Conservation (phyloP, 2,329 filamentous ascomycete genomes). For the Coniosporium tulheliwenetii region DNA sequence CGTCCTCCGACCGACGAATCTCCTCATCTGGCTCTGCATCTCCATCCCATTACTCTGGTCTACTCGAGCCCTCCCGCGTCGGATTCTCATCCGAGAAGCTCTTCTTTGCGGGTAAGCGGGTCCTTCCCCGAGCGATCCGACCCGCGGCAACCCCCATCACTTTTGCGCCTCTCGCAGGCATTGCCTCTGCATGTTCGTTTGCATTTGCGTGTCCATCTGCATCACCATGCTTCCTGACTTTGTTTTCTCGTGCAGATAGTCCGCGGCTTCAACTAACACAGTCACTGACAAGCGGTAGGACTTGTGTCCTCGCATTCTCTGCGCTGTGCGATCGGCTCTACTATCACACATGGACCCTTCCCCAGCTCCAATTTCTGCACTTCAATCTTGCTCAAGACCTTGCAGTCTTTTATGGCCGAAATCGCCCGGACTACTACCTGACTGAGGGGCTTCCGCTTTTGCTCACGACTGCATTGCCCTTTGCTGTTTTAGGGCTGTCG, state of each 20-base stretch:
- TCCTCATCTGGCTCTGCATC: constrained; percentile 67
- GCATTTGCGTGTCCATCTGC: no score
- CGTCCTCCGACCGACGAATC: constrained; percentile 77
- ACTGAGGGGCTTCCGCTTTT: constrained; percentile 80
- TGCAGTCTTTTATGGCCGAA: constrained; percentile 82
- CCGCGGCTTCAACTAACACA: background rate
- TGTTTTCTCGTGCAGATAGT: background rate
- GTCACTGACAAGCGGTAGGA: background rate
- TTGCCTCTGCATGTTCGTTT: no score
- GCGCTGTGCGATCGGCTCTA: constrained; percentile 57
- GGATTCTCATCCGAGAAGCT: constrained; percentile 46
- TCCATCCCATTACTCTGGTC: constrained; percentile 35
- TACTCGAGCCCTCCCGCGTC: constrained; percentile 26
- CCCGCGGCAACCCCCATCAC: no score
- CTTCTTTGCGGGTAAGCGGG: constrained; percentile 38
- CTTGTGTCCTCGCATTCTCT: constrained; percentile 39
- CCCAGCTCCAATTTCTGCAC: constrained; percentile 71
- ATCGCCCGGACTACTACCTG: constrained; percentile 85
- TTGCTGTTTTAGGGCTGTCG: constrained; percentile 51
- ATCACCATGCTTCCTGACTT: no score
- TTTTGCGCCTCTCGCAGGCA: no score
- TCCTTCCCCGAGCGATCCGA: constrained; percentile 1
- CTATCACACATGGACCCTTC: constrained; percentile 78
- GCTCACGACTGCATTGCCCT: constrained; percentile 69
- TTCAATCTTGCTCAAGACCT: constrained; percentile 83